Evolutionary conservation across 139 green algal species (phyloP).

Genomic region (Coelastrella sp.): DNA sequence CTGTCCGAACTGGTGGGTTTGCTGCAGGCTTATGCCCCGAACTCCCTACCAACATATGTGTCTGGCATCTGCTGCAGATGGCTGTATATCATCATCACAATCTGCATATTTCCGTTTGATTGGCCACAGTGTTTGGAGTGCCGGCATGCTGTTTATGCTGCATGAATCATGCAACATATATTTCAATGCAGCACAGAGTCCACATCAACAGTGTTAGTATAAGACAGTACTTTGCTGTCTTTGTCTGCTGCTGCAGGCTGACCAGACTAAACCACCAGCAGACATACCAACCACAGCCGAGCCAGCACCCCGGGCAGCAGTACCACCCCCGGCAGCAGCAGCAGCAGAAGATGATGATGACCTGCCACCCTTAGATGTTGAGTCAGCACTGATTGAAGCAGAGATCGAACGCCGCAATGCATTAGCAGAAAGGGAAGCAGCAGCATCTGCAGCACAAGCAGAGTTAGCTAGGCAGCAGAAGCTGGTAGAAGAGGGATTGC

Average conservation of each 20-base stretch:
- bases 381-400: constrained; percentile 42
- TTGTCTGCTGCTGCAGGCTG: neutral
- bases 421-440: constrained; percentile 39
- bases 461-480: constrained; percentile 27
- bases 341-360: neutral
- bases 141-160: too few relatives aligned
- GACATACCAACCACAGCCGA: neutral
- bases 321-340: neutral
- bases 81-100: too few relatives aligned
- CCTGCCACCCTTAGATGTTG: constrained; percentile 19
- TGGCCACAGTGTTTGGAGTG: too few relatives aligned
- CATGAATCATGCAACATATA: too few relatives aligned
- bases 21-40: too few relatives aligned
- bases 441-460: constrained; percentile 44
- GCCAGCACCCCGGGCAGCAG: neutral
- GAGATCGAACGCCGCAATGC: constrained; percentile 35
- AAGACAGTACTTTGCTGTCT: neutral
- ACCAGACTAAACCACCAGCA: neutral
- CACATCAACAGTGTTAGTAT: too few relatives aligned
- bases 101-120: too few relatives aligned
- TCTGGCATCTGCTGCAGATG: too few relatives aligned
- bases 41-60: too few relatives aligned
- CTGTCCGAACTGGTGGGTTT: too few relatives aligned
- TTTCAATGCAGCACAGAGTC: too few relatives aligned
- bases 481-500: constrained; percentile 49